Evolutionary conservation across 306 rosid species (phyloP).

Genomic region (Prunus davidiana): DNA sequence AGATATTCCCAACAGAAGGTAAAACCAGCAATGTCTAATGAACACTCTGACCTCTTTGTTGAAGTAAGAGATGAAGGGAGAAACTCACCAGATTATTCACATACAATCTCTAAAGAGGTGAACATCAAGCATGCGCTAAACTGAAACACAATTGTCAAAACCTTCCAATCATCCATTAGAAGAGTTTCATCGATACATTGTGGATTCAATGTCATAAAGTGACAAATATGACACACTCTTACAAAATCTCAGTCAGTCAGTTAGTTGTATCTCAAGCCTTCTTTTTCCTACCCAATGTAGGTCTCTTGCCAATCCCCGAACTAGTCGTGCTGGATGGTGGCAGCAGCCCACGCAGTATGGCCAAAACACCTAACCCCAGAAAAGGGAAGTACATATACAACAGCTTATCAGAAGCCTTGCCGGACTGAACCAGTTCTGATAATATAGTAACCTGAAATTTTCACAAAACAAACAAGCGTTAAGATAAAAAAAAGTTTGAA

Average conservation of each 20-base stretch:
- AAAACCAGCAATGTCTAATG: too few species aligned
- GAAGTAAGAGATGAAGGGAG: neutral
- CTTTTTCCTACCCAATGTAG: conserved; percentile 47
- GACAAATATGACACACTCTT: neutral
- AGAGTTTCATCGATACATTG: neutral
- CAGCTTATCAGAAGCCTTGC: conserved; percentile 58
- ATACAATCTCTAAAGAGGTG: neutral
- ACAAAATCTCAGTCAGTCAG: conserved; percentile 1
- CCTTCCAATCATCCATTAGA: neutral
- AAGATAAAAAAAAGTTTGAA: neutral
- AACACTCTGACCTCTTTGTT: neutral
- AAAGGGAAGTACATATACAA: conserved; percentile 48
- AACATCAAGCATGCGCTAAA: neutral
- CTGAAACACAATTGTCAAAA: neutral
- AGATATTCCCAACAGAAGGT: neutral
- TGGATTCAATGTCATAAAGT: neutral
- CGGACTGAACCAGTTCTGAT: conserved; percentile 54
- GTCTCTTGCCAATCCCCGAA: conserved; percentile 31
- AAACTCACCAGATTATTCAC: neutral
- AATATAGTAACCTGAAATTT: conserved; percentile 54
- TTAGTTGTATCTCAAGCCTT: conserved; percentile 34
- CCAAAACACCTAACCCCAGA: conserved; percentile 56
- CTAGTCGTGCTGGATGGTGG: conserved; percentile 33
- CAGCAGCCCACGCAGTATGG: conserved; percentile 55
- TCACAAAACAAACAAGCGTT: conserved; percentile 3